Percentiles rank a stretch among this genome's conserved stretches.
These are phyloP conservation scores for Sugiyamaella paludigena DNA, from an alignment of 1,139 yeast genomes.

Conservation along the genomic window DNA sequence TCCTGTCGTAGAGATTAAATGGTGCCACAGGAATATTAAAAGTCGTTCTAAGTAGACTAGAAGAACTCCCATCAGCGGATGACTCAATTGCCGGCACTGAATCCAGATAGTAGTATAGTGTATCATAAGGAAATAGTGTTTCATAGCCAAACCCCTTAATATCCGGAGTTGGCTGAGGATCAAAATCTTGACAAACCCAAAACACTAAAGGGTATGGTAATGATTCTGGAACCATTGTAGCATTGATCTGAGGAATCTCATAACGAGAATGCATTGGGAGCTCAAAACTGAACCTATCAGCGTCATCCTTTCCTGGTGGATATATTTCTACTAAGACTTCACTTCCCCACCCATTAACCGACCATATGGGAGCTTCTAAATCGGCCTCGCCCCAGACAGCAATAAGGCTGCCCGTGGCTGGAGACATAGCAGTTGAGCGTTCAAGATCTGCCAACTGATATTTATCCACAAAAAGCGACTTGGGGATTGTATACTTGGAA, in stretches of 20 bases:
- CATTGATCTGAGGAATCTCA: slow-evolving; percentile 38
- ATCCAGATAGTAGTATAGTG: slow-evolving; percentile 41
- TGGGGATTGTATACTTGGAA: slow-evolving; percentile 41
- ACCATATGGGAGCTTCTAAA: slow-evolving; percentile 50
- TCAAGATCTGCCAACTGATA: slow-evolving; percentile 42
- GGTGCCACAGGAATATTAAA: slow-evolving; percentile 43
- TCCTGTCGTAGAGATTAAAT: slow-evolving; percentile 26
- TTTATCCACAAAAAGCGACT: slow-evolving; percentile 40
- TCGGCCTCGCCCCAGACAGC: slow-evolving; percentile 47
- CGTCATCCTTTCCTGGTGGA: slow-evolving; percentile 22
- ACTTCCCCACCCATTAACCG: slow-evolving; percentile 46
- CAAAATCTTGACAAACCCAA: slow-evolving; percentile 47
- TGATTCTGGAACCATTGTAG: slow-evolving; percentile 23
- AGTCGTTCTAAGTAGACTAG: slow-evolving; percentile 37
- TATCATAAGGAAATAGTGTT: slow-evolving; percentile 45
- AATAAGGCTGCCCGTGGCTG: slow-evolving; percentile 38
- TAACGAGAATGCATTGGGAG: slow-evolving; percentile 52
- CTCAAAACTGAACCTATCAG: slow-evolving; percentile 31
- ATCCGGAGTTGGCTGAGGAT: slow-evolving; percentile 33
- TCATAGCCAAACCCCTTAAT: slow-evolving; percentile 43
- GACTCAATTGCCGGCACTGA: slow-evolving; percentile 10
- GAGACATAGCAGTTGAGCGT: slow-evolving; percentile 28
- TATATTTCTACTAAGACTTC: slow-evolving; percentile 41
- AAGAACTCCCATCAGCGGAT: slow-evolving; percentile 1
- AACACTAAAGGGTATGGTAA: slow-evolving; percentile 45